These are phyloP conservation scores for Aspergillus quadrilineatus DNA, from an alignment of 2,329 filamentous ascomycete species.

Conservation along the genomic window DNA sequence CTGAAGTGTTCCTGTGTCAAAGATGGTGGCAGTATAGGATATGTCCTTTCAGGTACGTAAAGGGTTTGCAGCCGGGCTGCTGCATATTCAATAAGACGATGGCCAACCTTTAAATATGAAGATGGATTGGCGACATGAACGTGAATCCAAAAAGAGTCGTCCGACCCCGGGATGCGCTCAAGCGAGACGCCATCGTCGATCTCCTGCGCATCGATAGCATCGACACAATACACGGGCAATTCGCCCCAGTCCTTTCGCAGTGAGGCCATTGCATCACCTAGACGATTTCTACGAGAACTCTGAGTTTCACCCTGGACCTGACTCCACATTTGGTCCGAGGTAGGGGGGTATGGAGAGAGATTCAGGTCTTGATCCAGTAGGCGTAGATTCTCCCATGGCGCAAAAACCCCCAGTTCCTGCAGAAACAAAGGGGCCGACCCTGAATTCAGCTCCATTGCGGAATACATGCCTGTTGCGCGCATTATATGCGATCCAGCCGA, in stretches of 20 bases:
- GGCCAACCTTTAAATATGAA: conserved; percentile 56
- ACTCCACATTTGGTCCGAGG: conserved; percentile 31
- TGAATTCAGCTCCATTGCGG: conserved; percentile 37
- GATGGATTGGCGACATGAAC: conserved; percentile 65
- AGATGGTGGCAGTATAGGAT: conserved; percentile 57
- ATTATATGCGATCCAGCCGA: conserved; percentile 57
- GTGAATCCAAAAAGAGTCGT: conserved; percentile 57
- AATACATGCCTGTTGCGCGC: conserved; percentile 57
- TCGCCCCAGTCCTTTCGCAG: conserved; percentile 59
- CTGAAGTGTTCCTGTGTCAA: conserved; percentile 55
- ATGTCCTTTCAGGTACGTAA: conserved; percentile 54
- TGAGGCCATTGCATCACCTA: conserved; percentile 56
- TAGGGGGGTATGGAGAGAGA: conserved; percentile 47
- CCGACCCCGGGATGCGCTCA: conserved; percentile 47
- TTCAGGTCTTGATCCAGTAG: conserved; percentile 54
- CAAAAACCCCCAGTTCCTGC: conserved; percentile 61
- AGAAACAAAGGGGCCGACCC: conserved; percentile 52
- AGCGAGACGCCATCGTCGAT: conserved; percentile 65
- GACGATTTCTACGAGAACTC: conserved; percentile 12
- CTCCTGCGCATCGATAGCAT: conserved; percentile 54
- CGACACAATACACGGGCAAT: conserved; percentile 60
- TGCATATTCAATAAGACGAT: conserved; percentile 56
- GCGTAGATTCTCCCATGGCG: conserved; percentile 57
- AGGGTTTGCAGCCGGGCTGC: conserved; percentile 54
- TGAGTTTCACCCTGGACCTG: conserved; percentile 25